A percentile compares a stretch with the other conserved stretches of the same genome.
phyloP scores from a whole-genome alignment of 2,329 filamentous ascomycete species.

The Fusarium longipes region DNA sequence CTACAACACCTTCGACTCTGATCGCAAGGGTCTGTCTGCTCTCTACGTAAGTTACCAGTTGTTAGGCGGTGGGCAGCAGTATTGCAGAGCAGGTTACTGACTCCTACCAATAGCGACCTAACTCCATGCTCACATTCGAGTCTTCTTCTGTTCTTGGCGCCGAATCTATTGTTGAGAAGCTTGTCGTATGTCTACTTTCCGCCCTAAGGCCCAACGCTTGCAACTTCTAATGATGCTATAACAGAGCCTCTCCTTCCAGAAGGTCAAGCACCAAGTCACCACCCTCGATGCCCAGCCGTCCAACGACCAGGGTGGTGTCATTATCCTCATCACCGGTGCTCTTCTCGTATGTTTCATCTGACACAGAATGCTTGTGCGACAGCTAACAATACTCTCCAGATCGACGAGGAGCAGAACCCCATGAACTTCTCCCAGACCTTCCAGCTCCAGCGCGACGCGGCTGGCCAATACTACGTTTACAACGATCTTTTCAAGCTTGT shows the following conservation, averaged over 20 bases:
- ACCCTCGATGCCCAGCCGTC: constrained; percentile 88
- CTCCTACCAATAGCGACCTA: constrained; percentile 13
- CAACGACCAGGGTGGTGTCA: constrained; percentile 71
- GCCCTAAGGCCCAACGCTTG: too few species aligned
- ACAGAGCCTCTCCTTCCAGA: constrained; percentile 81
- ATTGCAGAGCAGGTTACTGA: constrained; percentile 50
- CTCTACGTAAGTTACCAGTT: constrained; percentile 80
- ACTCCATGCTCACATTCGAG: constrained; percentile 95
- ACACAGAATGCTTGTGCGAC: neutral
- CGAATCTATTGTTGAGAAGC: constrained; percentile 79
- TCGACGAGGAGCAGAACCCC: constrained; percentile 85
- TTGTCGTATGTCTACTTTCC: constrained; percentile 70
- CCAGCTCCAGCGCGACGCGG: constrained; percentile 78
- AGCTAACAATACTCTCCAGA: constrained; percentile 61
- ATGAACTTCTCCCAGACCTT: constrained; percentile 95
- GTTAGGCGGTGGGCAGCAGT: constrained; percentile 60
- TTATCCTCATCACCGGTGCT: constrained; percentile 89
- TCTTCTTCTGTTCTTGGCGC: constrained; percentile 72
- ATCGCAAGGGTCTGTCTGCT: constrained; percentile 71
- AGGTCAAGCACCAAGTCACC: constrained; percentile 80
- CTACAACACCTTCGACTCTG: constrained; percentile 85
- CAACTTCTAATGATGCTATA: constrained; percentile 15
- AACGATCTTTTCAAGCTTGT: constrained; percentile 97
- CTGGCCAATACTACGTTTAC: constrained; percentile 82
- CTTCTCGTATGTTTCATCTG: constrained; percentile 72